Evolutionary conservation across 345 rosid species (phyloP), one percentile per base, ranked within the genome.

Genomic region (Syzygium grande): DNA sequence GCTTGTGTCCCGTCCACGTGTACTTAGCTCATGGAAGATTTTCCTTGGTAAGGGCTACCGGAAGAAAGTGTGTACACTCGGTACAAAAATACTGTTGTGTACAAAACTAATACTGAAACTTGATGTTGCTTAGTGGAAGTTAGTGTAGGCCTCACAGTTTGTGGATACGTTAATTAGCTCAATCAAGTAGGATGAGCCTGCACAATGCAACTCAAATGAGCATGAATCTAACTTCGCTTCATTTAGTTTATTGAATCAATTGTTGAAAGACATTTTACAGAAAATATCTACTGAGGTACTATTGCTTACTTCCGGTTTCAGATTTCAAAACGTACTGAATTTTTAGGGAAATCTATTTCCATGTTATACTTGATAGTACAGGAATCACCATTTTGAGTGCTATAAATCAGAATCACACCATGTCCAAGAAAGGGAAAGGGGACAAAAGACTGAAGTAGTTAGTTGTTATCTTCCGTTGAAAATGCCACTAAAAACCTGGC

Each of bases 401-500:
- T 22, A 19, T 73, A 13, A 19, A 73, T 34, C 80, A 73, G 49
- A 38, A 73, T 73, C 80, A 73, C 49, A 19, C 49, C 80, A 19
- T 38, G 80, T 73, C 80, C 49, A 73, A 22, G 55, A 84, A 56
- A 87, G 43, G 54, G 16, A 22, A 84, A 84, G 41, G 85, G 23
- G 54, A 21, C 51, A 86, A n/a, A 43, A 65, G 52, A 11, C 30
- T 86, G 41, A 43, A 30, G 52, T 15, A 16, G 49, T 77, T 46
- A 19, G 49, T 21, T 7, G 77, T 91, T 88, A 95, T 93, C 95
- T 92, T 90, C 96, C 96, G 79, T 85, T 87, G 85, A 89, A 88
- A 14, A 95, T 11, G 25, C 94, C 94, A 43, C 95, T 94, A 85
- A 94, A 95, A 88, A 94, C 92, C 84, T 91, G 93, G 94, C 95